These are phyloP conservation scores for Solanum commersonii DNA, from an alignment of 257 asterid species.

Conservation along the genomic window DNA sequence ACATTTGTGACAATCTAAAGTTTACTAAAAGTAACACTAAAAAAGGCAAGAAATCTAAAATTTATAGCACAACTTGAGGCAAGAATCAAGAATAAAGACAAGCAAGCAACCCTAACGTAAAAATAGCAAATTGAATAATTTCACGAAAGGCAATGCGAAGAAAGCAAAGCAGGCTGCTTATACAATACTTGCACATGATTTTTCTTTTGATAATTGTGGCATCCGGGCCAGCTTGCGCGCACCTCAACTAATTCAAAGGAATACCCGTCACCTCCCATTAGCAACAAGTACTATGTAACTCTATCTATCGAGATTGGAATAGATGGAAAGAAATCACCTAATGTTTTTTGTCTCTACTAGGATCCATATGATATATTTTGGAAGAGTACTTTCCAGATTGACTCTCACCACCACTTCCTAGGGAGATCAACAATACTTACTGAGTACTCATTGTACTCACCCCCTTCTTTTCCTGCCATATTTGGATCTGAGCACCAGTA, in stretches of 20 bases:
- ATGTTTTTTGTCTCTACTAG: background rate
- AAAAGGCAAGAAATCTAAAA: background rate
- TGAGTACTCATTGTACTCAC: background rate
- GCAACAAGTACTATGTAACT: background rate
- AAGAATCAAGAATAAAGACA: background rate
- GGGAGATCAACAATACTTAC: background rate
- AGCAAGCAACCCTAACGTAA: background rate
- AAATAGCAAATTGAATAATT: background rate
- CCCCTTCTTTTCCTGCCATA: background rate
- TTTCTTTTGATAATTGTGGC: background rate
- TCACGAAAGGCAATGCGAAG: background rate
- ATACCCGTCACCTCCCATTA: background rate
- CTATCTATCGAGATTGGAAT: background rate
- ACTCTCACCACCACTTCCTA: background rate
- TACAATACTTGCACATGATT: background rate
- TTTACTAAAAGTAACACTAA: background rate
- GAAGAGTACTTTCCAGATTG: background rate
- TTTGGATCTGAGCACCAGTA: background rate
- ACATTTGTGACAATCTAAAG: background rate
- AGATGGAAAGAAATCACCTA: background rate
- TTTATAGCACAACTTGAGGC: background rate
- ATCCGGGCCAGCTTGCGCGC: background rate
- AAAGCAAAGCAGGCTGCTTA: background rate
- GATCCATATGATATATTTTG: background rate
- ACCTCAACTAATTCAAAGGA: background rate